Evolutionary conservation across 257 asterid genomes (phyloP).

Genomic region (Fraxinus excelsior): DNA sequence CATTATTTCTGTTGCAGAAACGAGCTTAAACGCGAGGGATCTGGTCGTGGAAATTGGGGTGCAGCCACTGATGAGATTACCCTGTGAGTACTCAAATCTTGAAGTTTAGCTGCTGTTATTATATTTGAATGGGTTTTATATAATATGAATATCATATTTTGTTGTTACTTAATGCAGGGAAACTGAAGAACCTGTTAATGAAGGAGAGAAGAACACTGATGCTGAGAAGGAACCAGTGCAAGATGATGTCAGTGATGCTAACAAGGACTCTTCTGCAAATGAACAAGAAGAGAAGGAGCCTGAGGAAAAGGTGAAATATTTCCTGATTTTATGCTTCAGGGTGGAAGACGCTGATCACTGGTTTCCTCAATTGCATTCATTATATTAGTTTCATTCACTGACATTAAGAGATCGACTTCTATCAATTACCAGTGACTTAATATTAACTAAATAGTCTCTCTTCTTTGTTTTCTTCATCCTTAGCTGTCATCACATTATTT

Average conservation of each 20-base stretch:
- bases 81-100: constrained; percentile 37
- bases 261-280: constrained; percentile 43
- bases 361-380: background rate
- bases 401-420: background rate
- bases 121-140: background rate
- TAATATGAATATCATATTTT: background rate
- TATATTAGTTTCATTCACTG: background rate
- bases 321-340: background rate
- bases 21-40: constrained; percentile 67
- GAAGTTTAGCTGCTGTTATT: background rate
- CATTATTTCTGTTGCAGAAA: constrained; percentile 26
- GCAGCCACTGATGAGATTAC: constrained; percentile 51
- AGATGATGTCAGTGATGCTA: constrained; percentile 49
- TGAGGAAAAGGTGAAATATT: constrained; percentile 57
- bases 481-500: background rate
- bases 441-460: background rate
- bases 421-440: background rate
- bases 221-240: constrained; percentile 50
- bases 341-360: background rate
- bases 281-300: constrained; percentile 61
- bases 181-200: constrained; percentile 46
- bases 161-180: constrained; percentile 36
- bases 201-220: constrained; percentile 47
- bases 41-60: constrained; percentile 84
- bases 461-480: background rate